phyloP scores from a whole-genome alignment of 1,139 yeast genomes.

The Saccharomyces uvarum region DNA sequence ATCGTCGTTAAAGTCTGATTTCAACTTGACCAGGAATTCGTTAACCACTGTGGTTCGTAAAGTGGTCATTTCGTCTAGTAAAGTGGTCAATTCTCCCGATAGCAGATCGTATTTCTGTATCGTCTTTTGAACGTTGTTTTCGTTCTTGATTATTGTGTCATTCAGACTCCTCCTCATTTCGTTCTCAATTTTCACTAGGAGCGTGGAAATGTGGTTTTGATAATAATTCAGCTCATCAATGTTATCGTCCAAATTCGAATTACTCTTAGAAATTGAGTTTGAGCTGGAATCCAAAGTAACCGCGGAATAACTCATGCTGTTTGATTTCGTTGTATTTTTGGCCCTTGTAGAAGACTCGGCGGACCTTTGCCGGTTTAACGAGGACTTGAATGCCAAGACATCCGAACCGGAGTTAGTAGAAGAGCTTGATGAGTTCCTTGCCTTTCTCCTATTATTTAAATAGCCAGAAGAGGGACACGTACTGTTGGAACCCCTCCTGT shows the following conservation, averaged over 20 bases:
- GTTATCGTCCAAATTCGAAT: conserved; percentile 9
- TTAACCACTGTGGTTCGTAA: conserved; percentile 10
- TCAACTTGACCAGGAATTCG: conserved; percentile 11
- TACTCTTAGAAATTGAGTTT: conserved; percentile 6
- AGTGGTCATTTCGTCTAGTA: conserved; percentile 2
- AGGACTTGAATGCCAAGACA: not conserved
- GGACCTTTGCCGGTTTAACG: not conserved
- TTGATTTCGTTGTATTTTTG: not conserved
- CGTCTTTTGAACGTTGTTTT: conserved; percentile 12
- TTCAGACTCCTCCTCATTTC: conserved; percentile 12
- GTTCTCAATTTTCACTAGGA: conserved; percentile 15
- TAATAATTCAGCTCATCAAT: conserved; percentile 12
- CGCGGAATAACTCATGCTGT: not conserved
- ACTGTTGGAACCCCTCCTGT: not conserved
- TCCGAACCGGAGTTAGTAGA: not conserved
- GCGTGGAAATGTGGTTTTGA: conserved; percentile 15
- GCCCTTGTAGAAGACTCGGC: not conserved
- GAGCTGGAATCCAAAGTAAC: conserved; percentile 2
- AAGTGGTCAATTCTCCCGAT: conserved; percentile 4
- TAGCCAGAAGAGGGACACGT: not conserved
- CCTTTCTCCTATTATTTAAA: not conserved
- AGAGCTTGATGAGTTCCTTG: not conserved
- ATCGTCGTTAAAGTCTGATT: conserved; percentile 13
- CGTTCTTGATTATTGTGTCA: conserved; percentile 13
- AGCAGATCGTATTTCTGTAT: conserved; percentile 14